A percentile compares a stretch with the other conserved stretches of the same genome.
Evolutionary conservation across 768 basidiomycete genomes (phyloP).

Genomic region (Pisolithus sp.): DNA sequence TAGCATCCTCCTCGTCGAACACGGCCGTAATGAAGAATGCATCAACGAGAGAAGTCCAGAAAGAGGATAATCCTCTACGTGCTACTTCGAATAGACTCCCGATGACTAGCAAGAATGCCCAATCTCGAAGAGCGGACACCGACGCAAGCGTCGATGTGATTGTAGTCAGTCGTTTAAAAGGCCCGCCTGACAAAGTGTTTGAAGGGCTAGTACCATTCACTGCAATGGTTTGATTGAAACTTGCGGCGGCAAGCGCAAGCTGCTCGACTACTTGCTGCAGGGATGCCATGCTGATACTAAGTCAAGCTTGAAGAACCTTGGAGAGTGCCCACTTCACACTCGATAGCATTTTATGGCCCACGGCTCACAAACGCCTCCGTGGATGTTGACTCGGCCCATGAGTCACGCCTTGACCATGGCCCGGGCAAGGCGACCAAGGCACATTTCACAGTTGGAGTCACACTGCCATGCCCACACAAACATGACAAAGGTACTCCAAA

Average conservation of each 20-base stretch:
- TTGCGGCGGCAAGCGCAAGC: constrained; percentile 15
- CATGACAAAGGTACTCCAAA: no score
- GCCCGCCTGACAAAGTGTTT: constrained; percentile 10
- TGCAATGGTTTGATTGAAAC: constrained; percentile 5
- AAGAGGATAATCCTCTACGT: constrained; percentile 39
- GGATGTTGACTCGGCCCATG: no score
- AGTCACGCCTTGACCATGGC: no score
- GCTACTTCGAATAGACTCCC: constrained; percentile 57
- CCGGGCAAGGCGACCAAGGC: no score
- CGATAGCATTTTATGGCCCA: no score
- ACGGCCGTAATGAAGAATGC: constrained; percentile 58
- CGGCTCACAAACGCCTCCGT: no score
- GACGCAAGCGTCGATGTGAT: constrained; percentile 43
- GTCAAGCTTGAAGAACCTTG: no score
- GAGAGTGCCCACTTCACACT: no score
- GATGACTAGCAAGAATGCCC: constrained; percentile 55
- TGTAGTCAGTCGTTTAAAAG: constrained; percentile 27
- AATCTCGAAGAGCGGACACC: constrained; percentile 51
- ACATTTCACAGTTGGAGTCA: no score
- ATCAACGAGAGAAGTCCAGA: constrained; percentile 40
- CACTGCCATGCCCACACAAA: no score
- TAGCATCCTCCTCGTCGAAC: constrained; percentile 53
- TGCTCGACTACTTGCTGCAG: constrained; percentile 27
- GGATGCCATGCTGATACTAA: constrained; percentile 13
- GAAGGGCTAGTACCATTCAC: constrained; percentile 10